Conservation (phyloP, 139 green algal species). For the Chlorella sp. region DNA sequence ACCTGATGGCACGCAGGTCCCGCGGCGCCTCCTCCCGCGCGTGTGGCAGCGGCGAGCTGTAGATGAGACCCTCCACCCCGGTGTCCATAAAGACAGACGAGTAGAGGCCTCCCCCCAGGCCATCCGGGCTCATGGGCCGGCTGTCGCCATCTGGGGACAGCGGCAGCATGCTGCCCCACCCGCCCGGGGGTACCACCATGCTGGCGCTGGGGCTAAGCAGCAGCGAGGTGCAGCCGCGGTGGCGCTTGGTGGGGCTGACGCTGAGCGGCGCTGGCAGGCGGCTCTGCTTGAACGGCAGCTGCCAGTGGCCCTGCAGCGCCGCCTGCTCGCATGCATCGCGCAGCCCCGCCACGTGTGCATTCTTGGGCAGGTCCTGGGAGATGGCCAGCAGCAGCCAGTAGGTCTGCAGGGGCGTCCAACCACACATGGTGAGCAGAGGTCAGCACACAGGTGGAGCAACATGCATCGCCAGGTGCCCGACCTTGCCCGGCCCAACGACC, state of each 20-base stretch:
- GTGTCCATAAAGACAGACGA: conserved; percentile 64
- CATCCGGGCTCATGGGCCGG: conserved; percentile 55
- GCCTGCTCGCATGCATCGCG: conserved; percentile 74
- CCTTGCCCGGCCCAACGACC: too few species aligned
- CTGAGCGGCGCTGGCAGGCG: conserved; percentile 68
- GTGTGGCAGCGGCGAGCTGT: not conserved
- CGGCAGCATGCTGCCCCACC: not conserved
- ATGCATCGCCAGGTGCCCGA: not conserved
- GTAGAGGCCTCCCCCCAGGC: conserved; percentile 56
- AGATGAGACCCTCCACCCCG: conserved; percentile 66
- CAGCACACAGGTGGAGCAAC: not conserved
- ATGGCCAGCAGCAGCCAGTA: conserved; percentile 94
- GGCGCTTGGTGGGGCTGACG: not conserved
- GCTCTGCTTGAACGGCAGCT: conserved; percentile 75
- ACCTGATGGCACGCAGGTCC: conserved; percentile 16
- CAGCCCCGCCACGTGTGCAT: conserved; percentile 57
- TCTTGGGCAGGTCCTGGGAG: conserved; percentile 83
- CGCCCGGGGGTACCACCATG: not conserved
- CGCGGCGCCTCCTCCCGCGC: not conserved
- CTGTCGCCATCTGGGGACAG: conserved; percentile 14
- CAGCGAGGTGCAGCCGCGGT: not conserved
- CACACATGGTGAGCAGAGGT: not conserved
- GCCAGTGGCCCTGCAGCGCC: conserved; percentile 83
- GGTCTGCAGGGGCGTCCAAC: conserved; percentile 55
- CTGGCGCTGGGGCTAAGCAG: not conserved